phyloP scores from a whole-genome alignment of 176 grass and related monocot species.

The Aegilops tauschii region DNA sequence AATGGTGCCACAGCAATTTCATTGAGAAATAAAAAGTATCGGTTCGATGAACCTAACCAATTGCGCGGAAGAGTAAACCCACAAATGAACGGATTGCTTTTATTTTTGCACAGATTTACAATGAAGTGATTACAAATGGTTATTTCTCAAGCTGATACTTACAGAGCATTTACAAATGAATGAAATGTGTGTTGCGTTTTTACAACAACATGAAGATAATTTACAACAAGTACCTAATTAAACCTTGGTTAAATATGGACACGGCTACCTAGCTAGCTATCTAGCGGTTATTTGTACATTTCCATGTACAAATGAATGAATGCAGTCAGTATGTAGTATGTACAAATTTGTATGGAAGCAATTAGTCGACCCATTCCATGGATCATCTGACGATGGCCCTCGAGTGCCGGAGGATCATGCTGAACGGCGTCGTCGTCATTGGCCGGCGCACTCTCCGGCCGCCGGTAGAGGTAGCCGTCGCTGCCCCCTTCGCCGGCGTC shows the following conservation, averaged over 20 bases:
- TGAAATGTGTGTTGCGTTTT: background rate
- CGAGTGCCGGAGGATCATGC: constrained; percentile 62
- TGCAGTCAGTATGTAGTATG: background rate
- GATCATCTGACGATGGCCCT: constrained; percentile 56
- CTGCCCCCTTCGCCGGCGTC: constrained; percentile 20
- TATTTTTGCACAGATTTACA: background rate
- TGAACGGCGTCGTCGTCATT: constrained; percentile 6
- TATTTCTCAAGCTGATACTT: background rate
- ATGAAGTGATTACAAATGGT: background rate
- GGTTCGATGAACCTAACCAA: background rate
- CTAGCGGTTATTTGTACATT: background rate
- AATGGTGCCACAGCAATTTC: background rate
- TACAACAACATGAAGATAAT: background rate
- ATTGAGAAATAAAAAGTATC: background rate
- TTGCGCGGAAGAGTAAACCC: background rate
- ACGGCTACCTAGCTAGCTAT: background rate
- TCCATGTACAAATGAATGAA: background rate
- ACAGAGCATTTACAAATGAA: background rate
- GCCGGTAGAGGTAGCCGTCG: background rate
- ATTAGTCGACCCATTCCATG: background rate
- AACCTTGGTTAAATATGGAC: background rate
- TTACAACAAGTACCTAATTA: background rate
- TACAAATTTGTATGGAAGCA: background rate
- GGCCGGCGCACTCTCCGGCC: background rate
- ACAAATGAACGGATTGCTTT: background rate